Evolutionary conservation across 2,329 filamentous ascomycete species (phyloP), one percentile per base, ranked within the genome.

Genomic region (Orbilia javanica): DNA sequence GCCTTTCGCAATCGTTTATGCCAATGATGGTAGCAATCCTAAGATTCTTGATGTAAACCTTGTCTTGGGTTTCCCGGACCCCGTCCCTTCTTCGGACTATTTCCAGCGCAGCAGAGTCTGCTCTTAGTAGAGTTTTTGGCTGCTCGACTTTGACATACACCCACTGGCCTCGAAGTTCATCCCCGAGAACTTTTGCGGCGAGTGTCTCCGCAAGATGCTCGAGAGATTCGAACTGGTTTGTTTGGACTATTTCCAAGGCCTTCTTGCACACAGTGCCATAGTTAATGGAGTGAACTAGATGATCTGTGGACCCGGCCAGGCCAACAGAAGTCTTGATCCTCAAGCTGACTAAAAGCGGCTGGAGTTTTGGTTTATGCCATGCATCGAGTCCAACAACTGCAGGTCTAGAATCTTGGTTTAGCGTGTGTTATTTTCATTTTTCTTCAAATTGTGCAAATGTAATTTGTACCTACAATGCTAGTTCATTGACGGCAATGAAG

Each of bases 1-100:
- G 80, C 20, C 87, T 83, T 81, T 88, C 87, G 78, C 87, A 86
- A 1, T 85, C 83, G 74, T 88, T 88, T n/a, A 88, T 86, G 0
- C 87, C 87, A 72, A 88, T 83, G 31, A 88, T 85, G 1, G 81
- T 81, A 7, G 80, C 80, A 42, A 82, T 66, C 22, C 79, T 79
- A 20, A 82, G 44, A 39, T 81, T 79, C 55, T 80, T 80, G 50
- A 82, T 78, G 31, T 79, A 76, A 5, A 82, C 72, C 42, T 68
- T 79, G 44, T 82, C 81, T 31, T 81, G 80, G 3, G 63, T 72
- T 68, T 80, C 80, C 13, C 44, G 62, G 7, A 66, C 20, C 10
- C 52, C 75, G 29, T 80, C 80, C 36, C 79, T 79, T n/a, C 77
- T 69, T 46, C 81, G 79, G 3, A 80, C 79, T 18, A 82, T 80